Evolutionary conservation across 192 early-diverging fungal genomes (phyloP), one percentile per base, ranked within the genome.

Genomic region (Chytriomyces confervae): DNA sequence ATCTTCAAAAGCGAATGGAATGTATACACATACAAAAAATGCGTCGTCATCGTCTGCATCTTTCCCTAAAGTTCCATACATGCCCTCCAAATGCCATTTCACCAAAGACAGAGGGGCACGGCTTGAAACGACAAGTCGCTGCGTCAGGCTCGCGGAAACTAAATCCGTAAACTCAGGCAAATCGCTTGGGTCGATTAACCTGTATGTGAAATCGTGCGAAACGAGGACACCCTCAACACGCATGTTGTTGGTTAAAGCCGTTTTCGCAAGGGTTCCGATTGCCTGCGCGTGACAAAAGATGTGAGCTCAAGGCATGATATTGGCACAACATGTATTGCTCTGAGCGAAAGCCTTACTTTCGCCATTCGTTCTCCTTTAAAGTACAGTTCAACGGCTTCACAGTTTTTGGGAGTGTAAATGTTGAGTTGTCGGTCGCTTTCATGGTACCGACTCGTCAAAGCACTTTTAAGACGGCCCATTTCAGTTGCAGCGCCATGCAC

Each of bases 301-400:
- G 16, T 66, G 16, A 66, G 64, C 27, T 29, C 16, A 29, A 23
- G 27, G 16, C 20, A 66, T 29, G 27, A 66, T 27, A 18, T 66
- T 23, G 20, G 18, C 36, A 36, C 36, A 1, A 36, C 36, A 36
- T 36, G 36, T 3, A 36, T 36, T 36, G 36, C 36, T 36, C 36
- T 36, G 57, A 61, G 77, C 18, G 23, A n/a, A 24, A 9, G 63
- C 43, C 50, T 47, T 6, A 88, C 93, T 81, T 94, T 95, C 23
- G 97, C 96, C 76, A 93, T 88, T 82, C 98, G 98, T 81, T 98
- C 97, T 71, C 96, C 98, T 62, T 92, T 86, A 80, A 99, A 99
- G 77, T 94, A 91, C 50, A 99, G 86, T 77, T 92, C 93, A 23
- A 99, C 93, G 0, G 93, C 88, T 73, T 96, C 93, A 62, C 91